These are phyloP conservation scores for Candida anglica DNA, from an alignment of 805 yeast species.

Conservation along the genomic window DNA sequence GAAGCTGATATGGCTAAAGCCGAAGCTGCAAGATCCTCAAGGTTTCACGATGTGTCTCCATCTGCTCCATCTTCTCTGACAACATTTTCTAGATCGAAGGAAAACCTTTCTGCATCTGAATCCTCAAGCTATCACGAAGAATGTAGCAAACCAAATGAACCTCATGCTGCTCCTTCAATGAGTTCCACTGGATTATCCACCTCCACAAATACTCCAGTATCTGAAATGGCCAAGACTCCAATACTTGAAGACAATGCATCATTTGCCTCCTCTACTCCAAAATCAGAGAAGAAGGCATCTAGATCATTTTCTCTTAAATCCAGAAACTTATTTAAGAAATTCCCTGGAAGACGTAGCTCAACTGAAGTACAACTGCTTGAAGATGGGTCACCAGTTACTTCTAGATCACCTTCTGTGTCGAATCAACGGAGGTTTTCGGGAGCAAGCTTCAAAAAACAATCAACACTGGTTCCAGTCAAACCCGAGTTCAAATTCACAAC, in stretches of 20 bases:
- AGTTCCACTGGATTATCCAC: too few relatives aligned
- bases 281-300: neutral
- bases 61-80: too few relatives aligned
- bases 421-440: constrained; percentile 1
- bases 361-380: neutral
- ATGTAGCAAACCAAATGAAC: too few relatives aligned
- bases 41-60: too few relatives aligned
- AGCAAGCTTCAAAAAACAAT: constrained; percentile 3
- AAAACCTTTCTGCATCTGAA: constrained; percentile 1
- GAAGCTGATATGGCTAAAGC: too few relatives aligned
- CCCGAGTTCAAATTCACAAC: constrained; percentile 42
- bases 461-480: constrained; percentile 6
- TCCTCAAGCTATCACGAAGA: too few relatives aligned
- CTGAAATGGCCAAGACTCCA: constrained; percentile 3
- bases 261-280: neutral
- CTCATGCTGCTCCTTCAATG: too few relatives aligned
- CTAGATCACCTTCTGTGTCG: too few relatives aligned
- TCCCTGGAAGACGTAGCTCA: constrained; percentile 1
- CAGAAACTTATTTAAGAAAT: constrained; percentile 1
- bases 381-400: neutral
- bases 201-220: too few relatives aligned
- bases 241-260: constrained; percentile 1
- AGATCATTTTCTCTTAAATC: constrained; percentile 3
- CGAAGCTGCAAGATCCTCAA: too few relatives aligned
- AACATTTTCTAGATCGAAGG: constrained; percentile 2